A percentile compares a stretch with the other conserved stretches of the same genome.
These are phyloP conservation scores for Candida mattraensis DNA, from an alignment of 805 yeast species.

Conservation along the genomic window DNA sequence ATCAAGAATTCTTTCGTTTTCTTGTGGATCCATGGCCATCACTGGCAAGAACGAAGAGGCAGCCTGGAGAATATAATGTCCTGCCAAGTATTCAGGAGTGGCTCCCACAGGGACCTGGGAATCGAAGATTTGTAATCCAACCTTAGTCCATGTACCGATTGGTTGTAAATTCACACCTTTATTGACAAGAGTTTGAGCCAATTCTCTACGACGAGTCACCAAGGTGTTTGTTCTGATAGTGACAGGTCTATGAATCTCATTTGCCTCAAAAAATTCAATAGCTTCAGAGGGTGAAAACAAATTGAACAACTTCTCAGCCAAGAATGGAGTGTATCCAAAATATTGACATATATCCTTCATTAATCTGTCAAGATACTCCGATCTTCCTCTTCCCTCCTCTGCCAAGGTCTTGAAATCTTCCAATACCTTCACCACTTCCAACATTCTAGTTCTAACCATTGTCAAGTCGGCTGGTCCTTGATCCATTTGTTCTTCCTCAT, in stretches of 20 bases:
- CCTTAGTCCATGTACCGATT: constrained; percentile 97
- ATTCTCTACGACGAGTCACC: constrained; percentile 90
- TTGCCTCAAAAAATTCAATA: constrained; percentile 96
- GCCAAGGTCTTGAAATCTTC: constrained; percentile 83
- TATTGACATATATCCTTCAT: constrained; percentile 86
- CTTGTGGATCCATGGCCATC: constrained; percentile 97
- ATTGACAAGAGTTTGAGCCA: constrained; percentile 91
- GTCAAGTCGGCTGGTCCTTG: constrained; percentile 71
- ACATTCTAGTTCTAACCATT: constrained; percentile 86
- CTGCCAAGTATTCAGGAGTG: constrained; percentile 97
- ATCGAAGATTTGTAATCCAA: constrained; percentile 94
- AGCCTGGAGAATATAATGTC: constrained; percentile 96
- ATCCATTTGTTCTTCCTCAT: constrained; percentile 57
- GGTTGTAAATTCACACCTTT: constrained; percentile 98
- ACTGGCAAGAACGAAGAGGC: constrained; percentile 98
- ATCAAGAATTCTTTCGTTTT: constrained; percentile 90
- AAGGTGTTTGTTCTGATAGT: constrained; percentile 98
- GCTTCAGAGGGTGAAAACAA: constrained; percentile 95
- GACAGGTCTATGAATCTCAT: constrained; percentile 94
- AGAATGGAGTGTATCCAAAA: constrained; percentile 87
- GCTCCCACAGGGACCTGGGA: constrained; percentile 99
- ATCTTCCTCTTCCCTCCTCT: constrained; percentile 84
- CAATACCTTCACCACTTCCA: constrained; percentile 90
- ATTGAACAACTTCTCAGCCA: constrained; percentile 92
- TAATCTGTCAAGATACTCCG: constrained; percentile 77